Evolutionary conservation across 2,329 filamentous ascomycete genomes (phyloP).

Genomic region (Delphinella strobiligena): DNA sequence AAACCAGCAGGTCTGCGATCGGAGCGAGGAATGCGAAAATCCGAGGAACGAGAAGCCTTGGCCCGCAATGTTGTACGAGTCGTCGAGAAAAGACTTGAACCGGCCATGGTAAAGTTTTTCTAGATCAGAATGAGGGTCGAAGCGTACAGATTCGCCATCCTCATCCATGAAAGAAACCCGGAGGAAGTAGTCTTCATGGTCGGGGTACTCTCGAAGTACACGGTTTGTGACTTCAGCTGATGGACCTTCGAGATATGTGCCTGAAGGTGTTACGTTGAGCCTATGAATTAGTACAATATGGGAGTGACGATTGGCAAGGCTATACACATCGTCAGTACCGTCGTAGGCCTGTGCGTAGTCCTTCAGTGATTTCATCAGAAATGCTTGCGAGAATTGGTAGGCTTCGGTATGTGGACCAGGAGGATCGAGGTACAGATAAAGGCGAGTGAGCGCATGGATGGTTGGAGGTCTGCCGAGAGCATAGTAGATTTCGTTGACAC

Average conservation of each 20-base stretch:
- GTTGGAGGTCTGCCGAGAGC: slow-evolving; percentile 14
- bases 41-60: slow-evolving; percentile 56
- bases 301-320: slow-evolving; percentile 19
- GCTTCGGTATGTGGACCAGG: slow-evolving; percentile 41
- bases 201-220: slow-evolving; percentile 53
- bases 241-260: slow-evolving; percentile 32
- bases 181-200: slow-evolving; percentile 51
- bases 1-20: slow-evolving; percentile 60
- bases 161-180: slow-evolving; percentile 67
- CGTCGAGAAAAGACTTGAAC: slow-evolving; percentile 48
- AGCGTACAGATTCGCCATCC: slow-evolving; percentile 50
- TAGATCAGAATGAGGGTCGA: slow-evolving; percentile 39
- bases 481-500: slow-evolving; percentile 26
- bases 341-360: slow-evolving; percentile 29
- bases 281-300: slow-evolving; percentile 25
- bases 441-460: slow-evolving; percentile 38
- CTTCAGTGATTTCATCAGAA: slow-evolving; percentile 30
- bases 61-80: slow-evolving; percentile 52
- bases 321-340: slow-evolving; percentile 18
- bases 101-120: slow-evolving; percentile 41
- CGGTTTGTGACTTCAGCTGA: slow-evolving; percentile 55
- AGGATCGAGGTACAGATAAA: slow-evolving; percentile 43
- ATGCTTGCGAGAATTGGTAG: slow-evolving; percentile 25
- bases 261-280: slow-evolving; percentile 27
- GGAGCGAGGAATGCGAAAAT: slow-evolving; percentile 68